phyloP scores from a whole-genome alignment of 805 yeast genomes.

The Pichia phayaonensis region DNA sequence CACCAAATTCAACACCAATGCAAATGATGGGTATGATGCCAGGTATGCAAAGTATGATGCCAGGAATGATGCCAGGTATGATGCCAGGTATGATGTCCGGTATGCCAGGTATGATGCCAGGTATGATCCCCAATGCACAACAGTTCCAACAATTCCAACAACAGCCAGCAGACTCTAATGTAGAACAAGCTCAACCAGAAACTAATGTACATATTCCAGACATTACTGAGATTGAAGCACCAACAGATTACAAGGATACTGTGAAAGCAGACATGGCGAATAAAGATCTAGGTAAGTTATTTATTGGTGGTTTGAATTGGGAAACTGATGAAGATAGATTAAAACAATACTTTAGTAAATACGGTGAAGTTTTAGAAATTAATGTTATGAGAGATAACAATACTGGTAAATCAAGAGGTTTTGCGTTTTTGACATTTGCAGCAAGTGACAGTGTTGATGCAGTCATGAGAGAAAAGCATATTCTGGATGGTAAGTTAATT shows the following conservation, averaged over 20 bases:
- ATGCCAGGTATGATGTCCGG: conserved; percentile 8
- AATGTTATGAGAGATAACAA: conserved; percentile 87
- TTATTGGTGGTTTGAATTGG: conserved; percentile 96
- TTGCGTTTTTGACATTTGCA: conserved; percentile 85
- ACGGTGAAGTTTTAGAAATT: conserved; percentile 81
- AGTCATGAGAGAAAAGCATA: conserved; percentile 79
- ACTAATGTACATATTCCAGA: conserved; percentile 7
- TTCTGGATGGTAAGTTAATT: conserved; percentile 89
- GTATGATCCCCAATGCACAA: conserved; percentile 2
- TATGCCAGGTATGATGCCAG: conserved; percentile 1
- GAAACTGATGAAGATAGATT: conserved; percentile 89
- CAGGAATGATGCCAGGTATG: conserved; percentile 1
- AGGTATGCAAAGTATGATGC: neutral
- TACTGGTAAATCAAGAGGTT: conserved; percentile 89
- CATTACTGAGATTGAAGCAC: conserved; percentile 10
- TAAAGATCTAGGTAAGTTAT: conserved; percentile 84
- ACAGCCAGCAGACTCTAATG: neutral
- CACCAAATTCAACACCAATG: neutral
- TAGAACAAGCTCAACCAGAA: neutral
- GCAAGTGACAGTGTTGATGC: conserved; percentile 77
- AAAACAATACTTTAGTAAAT: conserved; percentile 74
- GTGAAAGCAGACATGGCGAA: conserved; percentile 42
- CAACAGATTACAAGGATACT: conserved; percentile 17
- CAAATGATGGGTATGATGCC: conserved; percentile 8
- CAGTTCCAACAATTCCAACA: conserved; percentile 12